Base-by-base conservation (phyloP, 176 grass and related monocot species). In the Carex parvula region DNA sequence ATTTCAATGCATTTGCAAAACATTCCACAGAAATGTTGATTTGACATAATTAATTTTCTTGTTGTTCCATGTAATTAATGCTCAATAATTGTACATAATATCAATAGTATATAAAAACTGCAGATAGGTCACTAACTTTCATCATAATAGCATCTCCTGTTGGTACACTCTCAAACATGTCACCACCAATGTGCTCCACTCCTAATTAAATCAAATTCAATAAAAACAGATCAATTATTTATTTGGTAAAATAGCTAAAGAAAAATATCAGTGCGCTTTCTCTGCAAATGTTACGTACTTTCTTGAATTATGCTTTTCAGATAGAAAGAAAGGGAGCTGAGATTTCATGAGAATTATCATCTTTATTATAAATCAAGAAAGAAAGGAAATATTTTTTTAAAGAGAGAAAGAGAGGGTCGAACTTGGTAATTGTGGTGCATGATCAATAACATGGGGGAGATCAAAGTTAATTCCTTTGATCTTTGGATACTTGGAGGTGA, bases 361-460 rank as follows among this genome's bases (percentile, higher is more conserved):
- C 39, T 9, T 5, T 64, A 6, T 60, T n/a, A 68, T 68, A 39
- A 68, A 17, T 2, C 65, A 6, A 17, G 3, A 18, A 71, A 42
- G 6, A n/a, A 3, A 46, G 7, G 8, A 41, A 12, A 41, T 8
- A 18, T 71, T 6, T 48, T 46, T 48, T 62, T 10, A 30, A 9
- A 12, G 15, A 44, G 8, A 35, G 48, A 60, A 11, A 41, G 26
- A n/a, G 35, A 60, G 32, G 69, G 12, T 12, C 24, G 7, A 26
- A 80, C 22, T 29, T 64, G 92, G 91, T 79, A 91, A 91, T 9
- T 89, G 81, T 6, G 92, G 95, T n/a, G 92, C 92, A 77, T 98
- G 89, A 55, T 89, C 92, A 89, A 98, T 98, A 39, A 98, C 95
- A 79, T 98, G 95, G 16, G 95, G 95, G 9, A 98, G 92, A 83